Percentiles rank a stretch among this genome's conserved stretches.
Evolutionary conservation across 495 filamentous ascomycete species (phyloP).

Genomic region (Penicillium pulvis): DNA sequence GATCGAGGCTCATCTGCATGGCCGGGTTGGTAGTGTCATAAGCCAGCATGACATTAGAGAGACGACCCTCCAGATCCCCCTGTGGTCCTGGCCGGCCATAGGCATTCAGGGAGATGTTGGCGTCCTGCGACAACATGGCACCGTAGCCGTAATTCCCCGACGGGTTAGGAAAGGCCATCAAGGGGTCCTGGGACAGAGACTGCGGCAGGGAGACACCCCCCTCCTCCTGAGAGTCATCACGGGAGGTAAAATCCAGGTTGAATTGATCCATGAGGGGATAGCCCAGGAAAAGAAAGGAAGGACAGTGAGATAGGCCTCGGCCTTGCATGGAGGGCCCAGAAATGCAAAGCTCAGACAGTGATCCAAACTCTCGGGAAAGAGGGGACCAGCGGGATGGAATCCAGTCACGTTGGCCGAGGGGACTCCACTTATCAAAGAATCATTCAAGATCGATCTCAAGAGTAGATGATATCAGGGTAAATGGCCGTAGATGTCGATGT

Average conservation of each 20-base stretch:
- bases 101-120: slow-evolving; percentile 19
- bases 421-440: slow-evolving; percentile 18
- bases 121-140: slow-evolving; percentile 27
- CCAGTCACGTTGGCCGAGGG: slow-evolving; percentile 10
- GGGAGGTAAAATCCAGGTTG: slow-evolving; percentile 10
- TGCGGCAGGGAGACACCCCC: slow-evolving; percentile 7
- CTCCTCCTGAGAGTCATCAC: slow-evolving; percentile 18
- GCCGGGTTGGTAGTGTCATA: slow-evolving; percentile 31
- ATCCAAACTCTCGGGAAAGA: slow-evolving; percentile 30
- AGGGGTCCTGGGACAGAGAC: slow-evolving; percentile 17
- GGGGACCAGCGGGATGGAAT: slow-evolving; percentile 23
- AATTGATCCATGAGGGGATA: slow-evolving; percentile 17
- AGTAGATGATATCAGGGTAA: background rate
- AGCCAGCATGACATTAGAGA: slow-evolving; percentile 31
- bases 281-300: background rate
- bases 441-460: background rate
- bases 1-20: slow-evolving; percentile 29
- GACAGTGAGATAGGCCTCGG: slow-evolving; percentile 16
- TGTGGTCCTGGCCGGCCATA: slow-evolving; percentile 15
- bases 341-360: slow-evolving; percentile 28
- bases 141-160: slow-evolving; percentile 22
- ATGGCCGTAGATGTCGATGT: background rate
- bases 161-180: slow-evolving; percentile 21
- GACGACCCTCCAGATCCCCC: slow-evolving; percentile 26
- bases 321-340: slow-evolving; percentile 26